Evolutionary conservation across 495 filamentous ascomycete genomes (phyloP).

Genomic region (Podospora didyma): DNA sequence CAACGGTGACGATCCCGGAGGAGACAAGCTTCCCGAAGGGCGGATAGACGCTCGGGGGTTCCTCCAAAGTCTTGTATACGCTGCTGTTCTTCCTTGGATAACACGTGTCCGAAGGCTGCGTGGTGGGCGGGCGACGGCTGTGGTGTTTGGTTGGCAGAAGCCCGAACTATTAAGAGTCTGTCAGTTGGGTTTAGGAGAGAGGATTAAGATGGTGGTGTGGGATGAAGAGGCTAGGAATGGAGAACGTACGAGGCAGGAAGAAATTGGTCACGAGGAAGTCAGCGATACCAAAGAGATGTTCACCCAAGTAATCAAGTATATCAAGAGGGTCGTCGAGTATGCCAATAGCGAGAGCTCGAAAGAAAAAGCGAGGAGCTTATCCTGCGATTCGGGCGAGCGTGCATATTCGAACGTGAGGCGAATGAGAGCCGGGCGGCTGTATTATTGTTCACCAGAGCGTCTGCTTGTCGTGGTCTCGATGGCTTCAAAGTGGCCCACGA

Average conservation of each 20-base stretch:
- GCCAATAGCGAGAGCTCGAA: constrained; percentile 12
- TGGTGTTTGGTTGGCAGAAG: neutral
- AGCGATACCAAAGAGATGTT: neutral
- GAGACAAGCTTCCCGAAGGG: neutral
- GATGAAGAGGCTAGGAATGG: neutral
- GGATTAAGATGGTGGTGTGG: neutral
- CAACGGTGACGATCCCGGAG: neutral
- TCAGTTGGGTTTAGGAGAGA: neutral
- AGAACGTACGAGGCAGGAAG: neutral
- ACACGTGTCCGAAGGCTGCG: neutral
- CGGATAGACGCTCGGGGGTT: neutral
- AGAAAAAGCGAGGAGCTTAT: constrained; percentile 18
- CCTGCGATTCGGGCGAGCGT: constrained; percentile 15
- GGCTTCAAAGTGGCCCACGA: neutral
- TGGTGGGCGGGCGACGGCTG: neutral
- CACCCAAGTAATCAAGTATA: neutral
- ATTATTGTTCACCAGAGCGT: neutral
- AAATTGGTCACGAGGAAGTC: neutral
- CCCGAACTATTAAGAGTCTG: neutral
- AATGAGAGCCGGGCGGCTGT: constrained; percentile 18
- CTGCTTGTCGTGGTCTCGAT: neutral
- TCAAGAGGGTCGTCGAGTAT: constrained; percentile 1
- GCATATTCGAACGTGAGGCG: constrained; percentile 23
- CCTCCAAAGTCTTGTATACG: neutral
- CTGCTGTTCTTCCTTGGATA: neutral